These are phyloP conservation scores for Salicornia ramosissima DNA, from an alignment of 148 eudicot species.

Conservation along the genomic window DNA sequence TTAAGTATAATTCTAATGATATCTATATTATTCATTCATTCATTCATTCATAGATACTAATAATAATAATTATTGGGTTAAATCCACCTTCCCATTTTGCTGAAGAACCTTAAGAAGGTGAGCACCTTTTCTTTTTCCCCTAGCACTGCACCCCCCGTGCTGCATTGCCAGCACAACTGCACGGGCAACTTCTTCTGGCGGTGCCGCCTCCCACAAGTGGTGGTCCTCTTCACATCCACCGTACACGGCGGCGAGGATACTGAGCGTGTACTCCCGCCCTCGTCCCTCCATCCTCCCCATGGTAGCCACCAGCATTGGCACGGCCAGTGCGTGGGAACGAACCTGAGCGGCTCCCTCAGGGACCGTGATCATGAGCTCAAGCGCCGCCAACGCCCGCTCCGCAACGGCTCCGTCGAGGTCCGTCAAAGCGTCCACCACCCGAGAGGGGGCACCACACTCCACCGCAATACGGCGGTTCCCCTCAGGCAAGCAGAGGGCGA, in stretches of 20 bases:
- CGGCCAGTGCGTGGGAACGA: slow-evolving; percentile 72
- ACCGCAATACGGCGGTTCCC: slow-evolving; percentile 69
- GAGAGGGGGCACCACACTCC: slow-evolving; percentile 58
- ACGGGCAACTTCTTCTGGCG: slow-evolving; percentile 80
- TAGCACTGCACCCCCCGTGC: slow-evolving; percentile 69
- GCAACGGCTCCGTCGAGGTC: slow-evolving; percentile 63
- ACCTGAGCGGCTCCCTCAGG: slow-evolving; percentile 76
- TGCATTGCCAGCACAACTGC: slow-evolving; percentile 87
- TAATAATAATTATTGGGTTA: slow-evolving; percentile 20
- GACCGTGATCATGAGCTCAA: slow-evolving; percentile 74
- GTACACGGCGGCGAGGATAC: slow-evolving; percentile 62
- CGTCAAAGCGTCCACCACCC: slow-evolving; percentile 73
- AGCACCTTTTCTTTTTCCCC: slow-evolving; percentile 77
- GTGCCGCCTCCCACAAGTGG: slow-evolving; percentile 42
- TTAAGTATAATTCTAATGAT: no score
- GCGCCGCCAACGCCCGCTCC: slow-evolving; percentile 73
- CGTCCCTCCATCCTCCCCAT: slow-evolving; percentile 80
- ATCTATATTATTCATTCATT: background rate
- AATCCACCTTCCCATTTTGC: slow-evolving; percentile 50
- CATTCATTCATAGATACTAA: background rate
- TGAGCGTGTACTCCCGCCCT: slow-evolving; percentile 71
- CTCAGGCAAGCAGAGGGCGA: slow-evolving; percentile 67
- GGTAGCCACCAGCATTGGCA: slow-evolving; percentile 79
- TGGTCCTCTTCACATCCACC: slow-evolving; percentile 29
- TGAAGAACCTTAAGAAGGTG: slow-evolving; percentile 65